Conservation (phyloP, 2,329 filamentous ascomycete species). For the Cercospora zeae-maydis region DNA sequence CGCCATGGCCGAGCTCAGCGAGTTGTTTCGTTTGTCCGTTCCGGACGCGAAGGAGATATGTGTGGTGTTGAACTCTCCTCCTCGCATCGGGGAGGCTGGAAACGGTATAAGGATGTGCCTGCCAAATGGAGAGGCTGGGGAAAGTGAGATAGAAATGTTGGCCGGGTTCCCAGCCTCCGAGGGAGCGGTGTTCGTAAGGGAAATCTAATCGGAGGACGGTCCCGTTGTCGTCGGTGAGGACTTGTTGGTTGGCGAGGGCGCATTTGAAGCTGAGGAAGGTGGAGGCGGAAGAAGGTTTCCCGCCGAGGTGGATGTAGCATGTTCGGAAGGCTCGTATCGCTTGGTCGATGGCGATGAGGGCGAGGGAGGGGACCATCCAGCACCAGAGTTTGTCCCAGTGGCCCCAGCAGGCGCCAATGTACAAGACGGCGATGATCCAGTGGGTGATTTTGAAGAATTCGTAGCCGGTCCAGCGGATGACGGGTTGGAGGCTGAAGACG, state of each 20-base stretch:
- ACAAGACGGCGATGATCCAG: constrained; percentile 69
- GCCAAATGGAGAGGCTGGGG: constrained; percentile 62
- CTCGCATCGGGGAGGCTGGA: constrained; percentile 48
- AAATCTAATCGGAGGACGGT: constrained; percentile 66
- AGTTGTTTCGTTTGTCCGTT: constrained; percentile 58
- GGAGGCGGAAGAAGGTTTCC: constrained; percentile 35
- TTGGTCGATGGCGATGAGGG: constrained; percentile 64
- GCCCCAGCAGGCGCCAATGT: constrained; percentile 70
- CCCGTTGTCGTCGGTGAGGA: constrained; percentile 58
- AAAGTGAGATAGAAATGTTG: constrained; percentile 72
- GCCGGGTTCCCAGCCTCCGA: constrained; percentile 56
- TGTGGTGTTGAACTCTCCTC: constrained; percentile 32
- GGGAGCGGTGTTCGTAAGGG: constrained; percentile 54
- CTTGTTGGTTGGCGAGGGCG: constrained; percentile 49
- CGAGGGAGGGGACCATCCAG: constrained; percentile 64
- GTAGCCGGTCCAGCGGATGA: constrained; percentile 66
- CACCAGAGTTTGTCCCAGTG: constrained; percentile 68
- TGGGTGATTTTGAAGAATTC: constrained; percentile 68
- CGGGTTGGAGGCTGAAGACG: constrained; percentile 56
- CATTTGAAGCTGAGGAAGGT: constrained; percentile 60
- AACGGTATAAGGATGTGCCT: constrained; percentile 69
- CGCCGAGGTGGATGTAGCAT: constrained; percentile 52
- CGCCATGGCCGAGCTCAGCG: constrained; percentile 40
- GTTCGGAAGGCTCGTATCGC: constrained; percentile 57
- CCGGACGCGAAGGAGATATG: constrained; percentile 38